Evolutionary conservation across 2,329 filamentous ascomycete species (phyloP).

Genomic region (Apiospora arundinis): DNA sequence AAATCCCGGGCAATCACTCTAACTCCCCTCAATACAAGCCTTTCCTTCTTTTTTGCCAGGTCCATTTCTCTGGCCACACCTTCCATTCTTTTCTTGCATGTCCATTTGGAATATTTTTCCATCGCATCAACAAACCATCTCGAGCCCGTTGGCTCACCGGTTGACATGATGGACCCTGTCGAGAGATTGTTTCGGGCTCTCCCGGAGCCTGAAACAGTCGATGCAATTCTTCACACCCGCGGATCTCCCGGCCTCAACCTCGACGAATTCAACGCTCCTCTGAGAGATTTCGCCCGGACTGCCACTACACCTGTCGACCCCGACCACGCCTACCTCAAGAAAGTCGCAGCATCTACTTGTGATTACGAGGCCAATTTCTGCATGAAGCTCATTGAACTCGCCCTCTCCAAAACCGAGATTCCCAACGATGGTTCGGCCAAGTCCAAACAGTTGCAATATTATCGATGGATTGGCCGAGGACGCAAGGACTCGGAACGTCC

Average conservation of each 20-base stretch:
- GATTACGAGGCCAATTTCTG: too few species aligned
- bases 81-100: too few species aligned
- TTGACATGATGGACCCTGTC: not conserved
- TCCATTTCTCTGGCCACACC: too few species aligned
- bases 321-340: not conserved
- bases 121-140: not conserved
- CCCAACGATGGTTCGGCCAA: not conserved
- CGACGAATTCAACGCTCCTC: not conserved
- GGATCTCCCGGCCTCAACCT: not conserved
- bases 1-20: too few species aligned
- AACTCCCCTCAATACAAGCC: too few species aligned
- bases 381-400: not conserved
- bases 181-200: not conserved
- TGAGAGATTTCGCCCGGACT: not conserved
- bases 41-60: too few species aligned
- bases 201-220: not conserved
- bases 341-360: too few species aligned
- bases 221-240: not conserved
- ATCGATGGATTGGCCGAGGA: not conserved
- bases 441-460: not conserved
- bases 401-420: not conserved
- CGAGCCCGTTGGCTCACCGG: too few species aligned
- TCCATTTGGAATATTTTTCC: not conserved
- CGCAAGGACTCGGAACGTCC: not conserved
- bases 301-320: not conserved